These are phyloP conservation scores for Phytophthora foliorum DNA, from an alignment of 352 stramenopile genomes.

Conservation along the genomic window DNA sequence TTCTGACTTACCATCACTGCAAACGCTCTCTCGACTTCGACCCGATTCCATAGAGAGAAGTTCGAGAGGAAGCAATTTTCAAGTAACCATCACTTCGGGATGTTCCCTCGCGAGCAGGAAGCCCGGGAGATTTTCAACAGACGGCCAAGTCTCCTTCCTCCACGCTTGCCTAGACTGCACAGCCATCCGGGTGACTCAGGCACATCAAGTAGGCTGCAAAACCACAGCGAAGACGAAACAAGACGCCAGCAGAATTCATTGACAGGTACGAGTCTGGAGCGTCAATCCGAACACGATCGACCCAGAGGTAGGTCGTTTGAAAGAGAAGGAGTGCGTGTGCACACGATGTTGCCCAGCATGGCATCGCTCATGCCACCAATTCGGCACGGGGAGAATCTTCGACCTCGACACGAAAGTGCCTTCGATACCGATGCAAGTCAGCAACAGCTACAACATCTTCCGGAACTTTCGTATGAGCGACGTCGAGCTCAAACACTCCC, in stretches of 20 bases:
- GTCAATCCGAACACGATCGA: constrained; percentile 1
- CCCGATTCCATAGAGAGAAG: constrained; percentile 5
- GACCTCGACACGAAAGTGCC: not conserved
- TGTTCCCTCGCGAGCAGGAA: constrained; percentile 31
- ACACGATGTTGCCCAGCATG: constrained; percentile 25
- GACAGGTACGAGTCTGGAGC: not conserved
- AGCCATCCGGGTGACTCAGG: constrained; percentile 4
- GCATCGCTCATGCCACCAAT: constrained; percentile 21
- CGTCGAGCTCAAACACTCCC: constrained; percentile 8
- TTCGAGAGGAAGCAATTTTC: constrained; percentile 5
- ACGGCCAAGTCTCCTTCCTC: constrained; percentile 12
- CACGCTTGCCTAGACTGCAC: constrained; percentile 8
- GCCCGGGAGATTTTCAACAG: not conserved
- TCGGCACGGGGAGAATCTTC: not conserved
- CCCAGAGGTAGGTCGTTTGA: constrained; percentile 17
- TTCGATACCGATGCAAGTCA: not conserved
- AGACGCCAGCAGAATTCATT: not conserved
- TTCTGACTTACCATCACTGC: constrained; percentile 18
- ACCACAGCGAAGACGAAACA: not conserved
- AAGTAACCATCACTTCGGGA: constrained; percentile 18
- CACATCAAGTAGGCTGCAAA: not conserved
- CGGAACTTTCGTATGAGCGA: not conserved
- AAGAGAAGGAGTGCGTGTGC: constrained; percentile 2
- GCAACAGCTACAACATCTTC: constrained; percentile 1
- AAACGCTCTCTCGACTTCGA: constrained; percentile 12